Percentiles rank a stretch among this genome's conserved stretches.
Evolutionary conservation across 225 moss, liverwort and hornwort genomes (phyloP).

Genomic region (Polytrichum commune): DNA sequence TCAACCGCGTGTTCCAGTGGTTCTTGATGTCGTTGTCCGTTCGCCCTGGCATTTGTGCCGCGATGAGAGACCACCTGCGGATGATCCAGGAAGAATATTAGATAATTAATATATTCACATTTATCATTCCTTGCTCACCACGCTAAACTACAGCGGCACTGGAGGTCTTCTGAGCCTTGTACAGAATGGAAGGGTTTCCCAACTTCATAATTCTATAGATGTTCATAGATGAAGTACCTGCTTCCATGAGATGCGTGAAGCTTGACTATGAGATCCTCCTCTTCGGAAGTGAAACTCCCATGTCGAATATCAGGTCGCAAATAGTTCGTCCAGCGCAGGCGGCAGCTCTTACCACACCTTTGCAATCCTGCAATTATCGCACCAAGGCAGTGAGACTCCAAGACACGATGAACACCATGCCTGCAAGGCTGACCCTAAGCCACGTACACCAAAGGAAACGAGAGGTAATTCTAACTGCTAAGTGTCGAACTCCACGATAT

Average conservation of each 20-base stretch:
- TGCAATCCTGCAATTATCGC: constrained; percentile 32
- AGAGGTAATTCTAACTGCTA: too few species aligned
- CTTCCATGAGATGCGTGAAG: constrained; percentile 62
- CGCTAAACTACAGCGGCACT: neutral
- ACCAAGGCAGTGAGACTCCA: neutral
- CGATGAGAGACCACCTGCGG: constrained; percentile 56
- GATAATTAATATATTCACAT: neutral
- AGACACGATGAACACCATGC: too few species aligned
- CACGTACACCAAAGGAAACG: too few species aligned
- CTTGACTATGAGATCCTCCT: constrained; percentile 60
- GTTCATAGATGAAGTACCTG: constrained; percentile 25
- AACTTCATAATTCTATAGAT: neutral
- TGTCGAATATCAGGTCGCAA: constrained; percentile 56
- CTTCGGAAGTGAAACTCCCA: constrained; percentile 51
- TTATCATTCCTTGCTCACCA: neutral
- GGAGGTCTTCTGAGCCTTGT: neutral
- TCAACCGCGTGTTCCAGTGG: constrained; percentile 57
- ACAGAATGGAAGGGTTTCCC: neutral
- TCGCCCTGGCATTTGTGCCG: constrained; percentile 57
- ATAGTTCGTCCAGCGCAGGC: constrained; percentile 59
- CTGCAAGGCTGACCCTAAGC: too few species aligned
- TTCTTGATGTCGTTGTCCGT: constrained; percentile 65
- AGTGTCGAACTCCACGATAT: too few species aligned
- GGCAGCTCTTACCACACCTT: constrained; percentile 59
- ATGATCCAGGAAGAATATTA: too few species aligned